Evolutionary conservation across 768 basidiomycete species (phyloP).

Genomic region (Leucogyrophana mollusca): DNA sequence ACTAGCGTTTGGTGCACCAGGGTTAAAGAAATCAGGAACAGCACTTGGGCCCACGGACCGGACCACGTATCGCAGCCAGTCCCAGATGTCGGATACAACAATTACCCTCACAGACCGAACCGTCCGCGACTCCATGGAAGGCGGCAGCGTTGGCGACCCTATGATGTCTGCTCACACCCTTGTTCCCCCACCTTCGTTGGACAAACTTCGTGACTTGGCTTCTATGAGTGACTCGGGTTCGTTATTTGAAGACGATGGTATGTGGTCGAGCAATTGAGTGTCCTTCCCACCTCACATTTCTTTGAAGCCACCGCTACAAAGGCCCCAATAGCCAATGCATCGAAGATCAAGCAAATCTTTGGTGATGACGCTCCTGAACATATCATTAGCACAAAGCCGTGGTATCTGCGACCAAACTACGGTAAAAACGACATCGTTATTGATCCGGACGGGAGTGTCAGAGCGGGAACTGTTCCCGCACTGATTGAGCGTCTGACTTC

Average conservation of each 20-base stretch:
- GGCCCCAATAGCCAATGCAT: conserved; percentile 28
- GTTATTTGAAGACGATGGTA: conserved; percentile 25
- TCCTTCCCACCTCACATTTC: not conserved
- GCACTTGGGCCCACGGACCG: conserved; percentile 15
- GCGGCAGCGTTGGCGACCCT: conserved; percentile 21
- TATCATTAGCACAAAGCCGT: conserved; percentile 56
- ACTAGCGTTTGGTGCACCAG: conserved; percentile 44
- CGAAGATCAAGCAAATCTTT: conserved; percentile 68
- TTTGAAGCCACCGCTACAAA: conserved; percentile 21
- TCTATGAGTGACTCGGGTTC: conserved; percentile 17
- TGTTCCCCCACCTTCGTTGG: conserved; percentile 12
- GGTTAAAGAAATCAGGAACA: conserved; percentile 26
- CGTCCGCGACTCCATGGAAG: conserved; percentile 15
- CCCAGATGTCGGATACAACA: conserved; percentile 33
- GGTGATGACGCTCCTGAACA: conserved; percentile 55
- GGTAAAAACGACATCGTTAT: conserved; percentile 78
- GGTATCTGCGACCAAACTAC: conserved; percentile 86
- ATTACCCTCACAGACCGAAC: conserved; percentile 30
- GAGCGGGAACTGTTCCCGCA: conserved; percentile 83
- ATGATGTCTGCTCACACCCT: conserved; percentile 23
- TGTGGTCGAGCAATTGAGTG: conserved; percentile 2
- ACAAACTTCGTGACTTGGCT: conserved; percentile 16
- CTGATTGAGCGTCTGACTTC: conserved; percentile 88
- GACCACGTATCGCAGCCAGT: conserved; percentile 27
- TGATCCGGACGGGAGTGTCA: conserved; percentile 79